These are phyloP conservation scores for Sarocladium kiliense DNA, from an alignment of 2,329 filamentous ascomycete genomes.

Conservation along the genomic window DNA sequence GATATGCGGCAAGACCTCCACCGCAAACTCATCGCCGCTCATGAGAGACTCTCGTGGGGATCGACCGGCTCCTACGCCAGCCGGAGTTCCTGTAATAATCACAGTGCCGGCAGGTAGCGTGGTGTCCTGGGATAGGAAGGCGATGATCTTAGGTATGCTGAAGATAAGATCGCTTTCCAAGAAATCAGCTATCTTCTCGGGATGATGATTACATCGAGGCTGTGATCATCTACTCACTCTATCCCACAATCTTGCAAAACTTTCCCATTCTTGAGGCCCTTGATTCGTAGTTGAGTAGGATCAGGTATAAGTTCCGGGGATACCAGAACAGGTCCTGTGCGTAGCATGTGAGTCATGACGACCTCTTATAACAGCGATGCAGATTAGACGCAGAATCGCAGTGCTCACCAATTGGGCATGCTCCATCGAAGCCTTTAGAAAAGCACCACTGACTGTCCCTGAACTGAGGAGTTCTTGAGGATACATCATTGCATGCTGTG, in stretches of 20 bases:
- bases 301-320: constrained; percentile 36
- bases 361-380: background rate
- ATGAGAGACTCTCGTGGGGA: constrained; percentile 31
- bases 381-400: background rate
- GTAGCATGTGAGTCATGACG: background rate
- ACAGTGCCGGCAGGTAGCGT: constrained; percentile 35
- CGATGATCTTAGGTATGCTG: constrained; percentile 38
- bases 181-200: constrained; percentile 17
- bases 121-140: constrained; percentile 37
- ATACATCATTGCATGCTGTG: constrained; percentile 59
- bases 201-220: no score
- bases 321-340: constrained; percentile 41
- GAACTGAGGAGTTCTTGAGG: constrained; percentile 51
- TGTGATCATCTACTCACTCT: constrained; percentile 22
- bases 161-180: constrained; percentile 47
- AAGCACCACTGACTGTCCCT: constrained; percentile 51
- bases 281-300: constrained; percentile 32
- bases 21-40: constrained; percentile 35
- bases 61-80: constrained; percentile 33
- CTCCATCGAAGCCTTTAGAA: constrained; percentile 52
- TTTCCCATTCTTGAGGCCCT: constrained; percentile 43
- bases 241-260: constrained; percentile 40
- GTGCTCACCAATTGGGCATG: constrained; percentile 37
- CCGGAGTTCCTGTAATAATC: constrained; percentile 39
- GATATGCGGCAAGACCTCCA: constrained; percentile 37